phyloP scores from a whole-genome alignment of 2,329 filamentous ascomycete species.

The Aspergillus carbonarius region DNA sequence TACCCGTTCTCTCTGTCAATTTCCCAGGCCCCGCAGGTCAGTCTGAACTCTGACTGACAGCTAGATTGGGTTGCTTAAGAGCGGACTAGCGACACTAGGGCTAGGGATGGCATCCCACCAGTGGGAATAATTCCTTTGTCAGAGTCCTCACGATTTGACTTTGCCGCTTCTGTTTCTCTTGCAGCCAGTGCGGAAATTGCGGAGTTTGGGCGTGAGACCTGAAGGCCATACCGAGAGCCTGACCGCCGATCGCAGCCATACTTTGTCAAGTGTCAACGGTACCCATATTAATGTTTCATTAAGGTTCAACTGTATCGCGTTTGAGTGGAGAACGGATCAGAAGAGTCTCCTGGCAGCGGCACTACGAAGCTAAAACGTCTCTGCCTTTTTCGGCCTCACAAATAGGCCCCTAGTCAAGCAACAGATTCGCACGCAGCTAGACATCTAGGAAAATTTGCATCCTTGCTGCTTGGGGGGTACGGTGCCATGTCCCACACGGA shows the following conservation, averaged over 20 bases:
- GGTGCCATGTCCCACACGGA: background rate
- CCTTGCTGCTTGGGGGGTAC: background rate
- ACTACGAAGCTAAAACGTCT: background rate
- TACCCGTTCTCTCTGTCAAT: background rate
- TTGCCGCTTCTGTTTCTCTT: conserved; percentile 1
- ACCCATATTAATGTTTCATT: background rate
- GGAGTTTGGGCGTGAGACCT: conserved; percentile 8
- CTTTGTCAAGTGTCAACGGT: conserved; percentile 2
- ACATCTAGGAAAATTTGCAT: background rate
- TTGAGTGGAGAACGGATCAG: conserved; percentile 1
- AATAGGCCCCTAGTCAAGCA: background rate
- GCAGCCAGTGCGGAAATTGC: conserved; percentile 4
- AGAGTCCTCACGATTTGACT: conserved; percentile 8
- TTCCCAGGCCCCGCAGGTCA: conserved; percentile 1
- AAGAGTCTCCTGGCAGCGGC: background rate
- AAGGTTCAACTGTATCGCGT: conserved; percentile 4
- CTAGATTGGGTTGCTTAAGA: background rate
- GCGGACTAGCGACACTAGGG: background rate
- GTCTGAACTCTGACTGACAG: conserved; percentile 1
- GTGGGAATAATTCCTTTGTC: conserved; percentile 15
- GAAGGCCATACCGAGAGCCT: conserved; percentile 3
- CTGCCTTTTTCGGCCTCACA: background rate
- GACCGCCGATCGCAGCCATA: conserved; percentile 13
- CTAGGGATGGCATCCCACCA: conserved; percentile 11
- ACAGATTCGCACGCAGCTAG: background rate